Conservation (phyloP, 2,329 filamentous ascomycete genomes). For the Fusarium humuli region DNA sequence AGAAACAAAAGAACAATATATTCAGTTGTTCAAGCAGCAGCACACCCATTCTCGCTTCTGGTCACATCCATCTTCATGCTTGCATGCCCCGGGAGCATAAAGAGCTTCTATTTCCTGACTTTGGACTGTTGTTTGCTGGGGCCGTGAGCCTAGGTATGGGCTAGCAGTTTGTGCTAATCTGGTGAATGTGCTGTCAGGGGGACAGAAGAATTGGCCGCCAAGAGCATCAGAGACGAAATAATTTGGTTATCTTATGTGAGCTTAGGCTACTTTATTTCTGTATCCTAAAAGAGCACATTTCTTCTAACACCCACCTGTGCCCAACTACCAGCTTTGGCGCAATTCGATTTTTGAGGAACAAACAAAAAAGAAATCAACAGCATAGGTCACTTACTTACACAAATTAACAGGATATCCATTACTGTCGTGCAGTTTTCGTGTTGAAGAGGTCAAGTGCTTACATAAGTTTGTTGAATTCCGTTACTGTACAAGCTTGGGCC, state of each 20-base stretch:
- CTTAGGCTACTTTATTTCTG: too few species aligned
- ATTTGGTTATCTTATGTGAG: too few species aligned
- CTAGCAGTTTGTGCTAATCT: not conserved
- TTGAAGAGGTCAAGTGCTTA: constrained; percentile 2
- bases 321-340: not conserved
- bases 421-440: not conserved
- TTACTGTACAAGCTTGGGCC: constrained; percentile 21
- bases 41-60: not conserved
- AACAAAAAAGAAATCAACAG: not conserved
- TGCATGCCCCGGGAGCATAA: not conserved
- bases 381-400: not conserved
- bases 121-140: not conserved
- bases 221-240: too few species aligned
- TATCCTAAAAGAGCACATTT: too few species aligned
- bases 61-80: not conserved
- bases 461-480: not conserved
- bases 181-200: not conserved
- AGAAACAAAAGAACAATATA: not conserved
- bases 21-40: not conserved
- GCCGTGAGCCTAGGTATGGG: not conserved
- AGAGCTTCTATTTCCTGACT: not conserved
- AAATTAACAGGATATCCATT: not conserved
- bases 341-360: not conserved
- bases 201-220: too few species aligned
- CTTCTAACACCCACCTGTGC: too few species aligned